Evolutionary conservation across 2,329 filamentous ascomycete species (phyloP).

Genomic region (Penicillium psychrosexuale): DNA sequence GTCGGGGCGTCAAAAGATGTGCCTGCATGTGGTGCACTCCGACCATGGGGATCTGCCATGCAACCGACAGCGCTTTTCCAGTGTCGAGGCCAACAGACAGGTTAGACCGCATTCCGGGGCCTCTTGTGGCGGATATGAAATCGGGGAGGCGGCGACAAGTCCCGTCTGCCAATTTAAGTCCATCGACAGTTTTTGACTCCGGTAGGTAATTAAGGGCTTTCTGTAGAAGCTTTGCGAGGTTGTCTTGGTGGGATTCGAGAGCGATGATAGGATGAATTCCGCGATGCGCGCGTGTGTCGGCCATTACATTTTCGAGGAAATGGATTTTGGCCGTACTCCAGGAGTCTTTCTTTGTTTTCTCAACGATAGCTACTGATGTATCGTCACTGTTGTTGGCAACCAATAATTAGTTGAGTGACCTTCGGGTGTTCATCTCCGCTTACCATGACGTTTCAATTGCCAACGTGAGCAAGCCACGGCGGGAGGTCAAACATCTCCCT

Average conservation of each 20-base stretch:
- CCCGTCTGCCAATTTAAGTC: conserved; percentile 23
- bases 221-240: conserved; percentile 65
- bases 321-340: conserved; percentile 55
- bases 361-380: conserved; percentile 80
- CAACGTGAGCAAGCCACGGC: conserved; percentile 42
- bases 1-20: conserved; percentile 81
- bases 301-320: conserved; percentile 78
- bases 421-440: conserved; percentile 1
- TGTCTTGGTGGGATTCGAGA: conserved; percentile 69
- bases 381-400: conserved; percentile 66
- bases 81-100: conserved; percentile 74
- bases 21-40: conserved; percentile 98
- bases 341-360: conserved; percentile 45
- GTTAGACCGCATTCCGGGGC: conserved; percentile 81
- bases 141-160: conserved; percentile 59
- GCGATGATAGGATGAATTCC: conserved; percentile 79
- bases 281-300: conserved; percentile 68
- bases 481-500: conserved; percentile 1
- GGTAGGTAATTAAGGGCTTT: conserved; percentile 61
- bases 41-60: conserved; percentile 77
- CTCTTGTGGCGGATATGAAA: conserved; percentile 84
- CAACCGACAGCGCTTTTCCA: conserved; percentile 81
- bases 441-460: conserved; percentile 50
- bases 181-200: conserved; percentile 19
- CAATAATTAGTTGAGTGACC: background rate